Conservation (phyloP, 768 basidiomycete genomes). For the Pisolithus microcarpus region DNA sequence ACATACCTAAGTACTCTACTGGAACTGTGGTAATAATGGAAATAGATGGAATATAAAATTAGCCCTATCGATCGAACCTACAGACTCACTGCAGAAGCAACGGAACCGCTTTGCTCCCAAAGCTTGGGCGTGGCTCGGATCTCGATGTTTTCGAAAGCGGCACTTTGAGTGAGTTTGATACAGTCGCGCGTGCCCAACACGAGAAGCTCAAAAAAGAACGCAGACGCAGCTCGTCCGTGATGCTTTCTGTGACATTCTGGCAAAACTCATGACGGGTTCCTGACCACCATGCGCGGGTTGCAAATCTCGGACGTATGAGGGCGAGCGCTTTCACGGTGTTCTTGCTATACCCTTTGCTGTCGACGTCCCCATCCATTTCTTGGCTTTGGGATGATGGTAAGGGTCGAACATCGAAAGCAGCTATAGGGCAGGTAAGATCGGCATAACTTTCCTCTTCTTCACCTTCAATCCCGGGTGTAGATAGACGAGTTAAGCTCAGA, state of each 20-base stretch:
- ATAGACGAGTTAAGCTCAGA: slow-evolving; percentile 57
- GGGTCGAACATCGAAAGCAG: slow-evolving; percentile 67
- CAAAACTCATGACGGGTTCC: slow-evolving; percentile 71
- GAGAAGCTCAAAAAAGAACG: slow-evolving; percentile 97
- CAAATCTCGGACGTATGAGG: slow-evolving; percentile 67
- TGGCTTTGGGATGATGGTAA: slow-evolving; percentile 45
- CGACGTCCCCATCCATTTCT: slow-evolving; percentile 39
- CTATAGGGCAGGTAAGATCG: slow-evolving; percentile 68
- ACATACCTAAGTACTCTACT: too few species aligned
- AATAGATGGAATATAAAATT: too few species aligned
- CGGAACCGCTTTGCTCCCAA: slow-evolving; percentile 63
- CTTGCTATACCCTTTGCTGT: slow-evolving; percentile 75
- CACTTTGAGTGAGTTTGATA: slow-evolving; percentile 67
- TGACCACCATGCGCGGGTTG: slow-evolving; percentile 43
- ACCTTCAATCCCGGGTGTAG: slow-evolving; percentile 58
- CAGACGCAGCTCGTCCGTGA: slow-evolving; percentile 86
- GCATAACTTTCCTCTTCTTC: slow-evolving; percentile 64
- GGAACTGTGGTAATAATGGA: too few species aligned
- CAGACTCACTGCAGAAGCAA: slow-evolving; percentile 37
- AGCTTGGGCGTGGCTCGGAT: slow-evolving; percentile 75
- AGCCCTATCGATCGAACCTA: slow-evolving; percentile 8
- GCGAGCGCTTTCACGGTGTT: slow-evolving; percentile 82
- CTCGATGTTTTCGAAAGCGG: slow-evolving; percentile 81
- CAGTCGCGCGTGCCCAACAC: slow-evolving; percentile 92
- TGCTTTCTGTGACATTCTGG: slow-evolving; percentile 72